Conservation (phyloP, 768 basidiomycete species). For the Agrocybe chaxingu region DNA sequence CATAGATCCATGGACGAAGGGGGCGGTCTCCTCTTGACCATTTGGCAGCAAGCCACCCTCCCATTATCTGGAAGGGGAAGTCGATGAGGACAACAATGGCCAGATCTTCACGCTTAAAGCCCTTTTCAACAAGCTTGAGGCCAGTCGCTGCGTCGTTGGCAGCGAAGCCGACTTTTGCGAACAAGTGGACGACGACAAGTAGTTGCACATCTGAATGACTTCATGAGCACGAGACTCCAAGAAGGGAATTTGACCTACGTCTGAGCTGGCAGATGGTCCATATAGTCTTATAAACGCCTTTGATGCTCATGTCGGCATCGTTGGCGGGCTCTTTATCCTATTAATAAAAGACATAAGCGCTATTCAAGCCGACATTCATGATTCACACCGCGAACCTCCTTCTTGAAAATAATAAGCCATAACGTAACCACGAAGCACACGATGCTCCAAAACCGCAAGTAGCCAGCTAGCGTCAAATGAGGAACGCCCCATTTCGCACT, state of each 20-base stretch:
- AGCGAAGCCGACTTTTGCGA: slow-evolving; percentile 93
- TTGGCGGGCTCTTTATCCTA: slow-evolving; percentile 75
- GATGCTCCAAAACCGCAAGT: slow-evolving; percentile 83
- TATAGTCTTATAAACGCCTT: slow-evolving; percentile 88
- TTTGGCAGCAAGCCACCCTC: slow-evolving; percentile 90
- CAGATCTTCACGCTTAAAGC: slow-evolving; percentile 90
- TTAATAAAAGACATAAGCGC: neutral
- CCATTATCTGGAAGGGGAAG: slow-evolving; percentile 95
- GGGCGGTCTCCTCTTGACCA: slow-evolving; percentile 84
- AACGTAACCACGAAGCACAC: slow-evolving; percentile 82
- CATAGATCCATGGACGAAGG: slow-evolving; percentile 83
- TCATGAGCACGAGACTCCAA: neutral
- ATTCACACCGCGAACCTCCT: slow-evolving; percentile 57
- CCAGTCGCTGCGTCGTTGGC: slow-evolving; percentile 90
- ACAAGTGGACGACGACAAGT: slow-evolving; percentile 80
- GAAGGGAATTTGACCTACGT: slow-evolving; percentile 49
- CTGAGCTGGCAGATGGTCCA: slow-evolving; percentile 90
- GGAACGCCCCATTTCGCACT: slow-evolving; percentile 79
- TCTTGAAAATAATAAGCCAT: slow-evolving; percentile 86
- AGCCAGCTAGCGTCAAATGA: slow-evolving; percentile 67
- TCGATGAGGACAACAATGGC: slow-evolving; percentile 95
- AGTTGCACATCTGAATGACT: slow-evolving; percentile 78
- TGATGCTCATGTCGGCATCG: slow-evolving; percentile 86
- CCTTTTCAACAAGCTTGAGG: slow-evolving; percentile 96
- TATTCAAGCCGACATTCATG: neutral